Percentiles rank a stretch among this genome's conserved stretches.
phyloP scores from a whole-genome alignment of 345 rosid species.

The Trapa incisa region DNA sequence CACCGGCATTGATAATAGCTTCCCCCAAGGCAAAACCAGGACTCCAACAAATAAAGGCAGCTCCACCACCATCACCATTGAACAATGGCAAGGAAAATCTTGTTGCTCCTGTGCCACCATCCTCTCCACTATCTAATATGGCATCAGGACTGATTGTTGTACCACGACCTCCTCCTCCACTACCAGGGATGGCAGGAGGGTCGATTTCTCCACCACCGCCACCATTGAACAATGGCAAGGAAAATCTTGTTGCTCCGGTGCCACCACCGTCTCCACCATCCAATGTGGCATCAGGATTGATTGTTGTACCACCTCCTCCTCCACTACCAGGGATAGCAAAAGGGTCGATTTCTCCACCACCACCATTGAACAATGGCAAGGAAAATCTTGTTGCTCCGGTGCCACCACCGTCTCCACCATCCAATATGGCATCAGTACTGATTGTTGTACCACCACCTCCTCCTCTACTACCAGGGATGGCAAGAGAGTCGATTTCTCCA shows the following conservation, averaged over 20 bases:
- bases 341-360: constrained; percentile 9
- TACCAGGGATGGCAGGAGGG: not conserved
- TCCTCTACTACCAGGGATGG: not conserved
- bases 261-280: too few relatives aligned
- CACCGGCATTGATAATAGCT: not conserved
- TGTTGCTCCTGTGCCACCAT: constrained; percentile 4
- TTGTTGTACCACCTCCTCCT: not conserved
- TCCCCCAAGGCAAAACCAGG: too few relatives aligned
- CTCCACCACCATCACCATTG: not conserved
- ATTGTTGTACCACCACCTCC: not conserved
- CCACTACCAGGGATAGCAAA: not conserved
- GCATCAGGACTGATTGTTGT: constrained; percentile 9
- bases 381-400: not conserved
- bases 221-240: constrained; percentile 1
- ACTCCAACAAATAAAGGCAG: not conserved
- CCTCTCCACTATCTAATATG: constrained; percentile 12
- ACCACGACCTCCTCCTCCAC: constrained; percentile 8
- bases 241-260: too few relatives aligned
- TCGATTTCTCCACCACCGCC: constrained; percentile 12
- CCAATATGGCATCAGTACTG: too few relatives aligned
- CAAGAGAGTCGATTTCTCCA: constrained; percentile 9
- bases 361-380: constrained; percentile 2
- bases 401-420: too few relatives aligned
- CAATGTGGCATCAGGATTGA: too few relatives aligned
- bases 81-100: constrained; percentile 3